phyloP scores from a whole-genome alignment of 208 protist genomes.

The Crithidia bombi region DNA sequence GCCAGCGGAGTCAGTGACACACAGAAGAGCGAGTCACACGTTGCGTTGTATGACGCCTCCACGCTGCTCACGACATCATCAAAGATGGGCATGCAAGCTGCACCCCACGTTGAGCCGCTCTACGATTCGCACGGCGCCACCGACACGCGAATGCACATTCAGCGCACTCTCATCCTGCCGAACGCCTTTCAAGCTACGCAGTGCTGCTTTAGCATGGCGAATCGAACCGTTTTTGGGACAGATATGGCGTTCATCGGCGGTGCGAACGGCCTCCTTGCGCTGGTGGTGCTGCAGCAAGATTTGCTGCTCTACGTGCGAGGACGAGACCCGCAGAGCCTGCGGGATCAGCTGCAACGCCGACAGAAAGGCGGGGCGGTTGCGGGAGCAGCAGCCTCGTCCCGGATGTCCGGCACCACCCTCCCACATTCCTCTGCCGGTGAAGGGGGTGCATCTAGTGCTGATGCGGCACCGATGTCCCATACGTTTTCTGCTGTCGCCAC shows the following conservation, averaged over 20 bases:
- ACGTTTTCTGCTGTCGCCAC: background rate
- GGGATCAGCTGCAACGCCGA: constrained; percentile 27
- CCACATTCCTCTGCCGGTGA: too few species aligned
- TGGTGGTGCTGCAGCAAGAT: constrained; percentile 49
- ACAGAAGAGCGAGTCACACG: background rate
- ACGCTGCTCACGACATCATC: background rate
- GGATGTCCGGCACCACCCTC: too few species aligned
- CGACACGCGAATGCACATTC: constrained; percentile 41
- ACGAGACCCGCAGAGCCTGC: constrained; percentile 43
- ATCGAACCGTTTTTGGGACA: constrained; percentile 63
- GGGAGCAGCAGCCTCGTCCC: constrained; percentile 10
- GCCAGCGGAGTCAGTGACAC: background rate
- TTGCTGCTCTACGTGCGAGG: constrained; percentile 50
- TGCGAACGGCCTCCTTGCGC: constrained; percentile 56
- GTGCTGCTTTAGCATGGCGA: constrained; percentile 77
- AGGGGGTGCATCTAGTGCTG: too few species aligned
- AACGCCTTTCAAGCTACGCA: constrained; percentile 53
- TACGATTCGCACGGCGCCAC: constrained; percentile 23
- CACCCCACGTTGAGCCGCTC: background rate
- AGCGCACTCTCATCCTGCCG: constrained; percentile 57
- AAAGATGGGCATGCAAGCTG: background rate
- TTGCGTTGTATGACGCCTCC: background rate
- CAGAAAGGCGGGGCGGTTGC: constrained; percentile 4
- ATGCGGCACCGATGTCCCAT: background rate
- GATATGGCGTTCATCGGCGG: constrained; percentile 75